Evolutionary conservation across 2,329 filamentous ascomycete genomes (phyloP), one percentile per base, ranked within the genome.

Genomic region (Hyphodiscus sp.): DNA sequence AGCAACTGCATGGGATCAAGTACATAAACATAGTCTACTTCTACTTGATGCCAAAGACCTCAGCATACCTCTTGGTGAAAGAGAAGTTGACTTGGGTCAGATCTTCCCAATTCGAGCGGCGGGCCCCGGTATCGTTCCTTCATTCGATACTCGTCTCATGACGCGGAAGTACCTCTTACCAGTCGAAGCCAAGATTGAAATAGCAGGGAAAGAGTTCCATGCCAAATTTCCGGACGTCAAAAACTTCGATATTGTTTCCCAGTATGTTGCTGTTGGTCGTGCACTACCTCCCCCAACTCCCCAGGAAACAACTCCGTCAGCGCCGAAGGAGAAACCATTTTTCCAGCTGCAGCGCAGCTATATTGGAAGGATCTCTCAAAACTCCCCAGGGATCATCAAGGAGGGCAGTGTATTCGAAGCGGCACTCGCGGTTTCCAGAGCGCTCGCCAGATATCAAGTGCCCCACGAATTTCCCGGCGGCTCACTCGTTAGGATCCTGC

Each of bases 401-500:
- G 47, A 49, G 20, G 26, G 20, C 3, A 49, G 29, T 20, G 41
- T 49, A 19, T 38, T 49, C 13, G 47, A 49, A 49, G 47, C 47
- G 9, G 47, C 47, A 19, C 33, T 49, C 30, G 30, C 47, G 5
- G 19, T 49, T 9, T 49, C 47, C 5, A 41, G 30, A 41, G 41
- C 29, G 10, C 30, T 49, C 6, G 41, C 30, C 15, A 33, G 19
- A 23, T 30, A 19, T 15, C 29, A 38, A 15, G 20, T 49, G 9
- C 30, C 18, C 11, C 41, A 51, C 9, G 20, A 38, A n/a, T 47
- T 47, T 15, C n/a, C 30, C 1, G 20, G 30, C 15, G 38, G 16
- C 3, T 20, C 44, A 45, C 45, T 45, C 15, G 61, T 58, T 48
- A 49, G 41, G 54, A 56, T 38, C 57, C 54, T 47, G 59, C 55